Evolutionary conservation across 495 filamentous ascomycete species (phyloP), one percentile per base, ranked within the genome.

Genomic region (Cercophora sp.): DNA sequence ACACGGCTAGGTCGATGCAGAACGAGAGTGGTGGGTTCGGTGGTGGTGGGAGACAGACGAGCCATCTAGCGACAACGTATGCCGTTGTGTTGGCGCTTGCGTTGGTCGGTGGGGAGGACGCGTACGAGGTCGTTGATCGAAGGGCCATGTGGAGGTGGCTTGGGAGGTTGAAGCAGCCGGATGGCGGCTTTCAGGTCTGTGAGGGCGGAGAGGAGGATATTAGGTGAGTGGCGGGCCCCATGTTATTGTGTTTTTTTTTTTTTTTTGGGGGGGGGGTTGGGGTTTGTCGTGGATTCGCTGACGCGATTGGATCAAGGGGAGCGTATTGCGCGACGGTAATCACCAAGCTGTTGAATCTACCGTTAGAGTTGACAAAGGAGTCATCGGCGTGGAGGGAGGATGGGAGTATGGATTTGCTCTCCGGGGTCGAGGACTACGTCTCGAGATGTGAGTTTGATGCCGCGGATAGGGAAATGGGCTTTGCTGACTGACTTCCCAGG

Each of bases 161-260:
- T 10, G 86, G 88, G 52, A 69, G 69, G 19, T 73, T 98, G 48
- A 97, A 96, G 75, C 85, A 93, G 60, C 66, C 74, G 5, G 83
- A 89, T 65, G 94, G 93, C 29, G 88, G 86, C 2, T 96, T 98
- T 61, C 78, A 81, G 42, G 81, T 98, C 60, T 82, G 81, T 44
- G 70, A 85, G 25, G 86, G 85, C 41, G 93, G 91, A 25, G 93
- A 98, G 73, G 85, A 88, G 66, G 93, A 98, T 69, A 87, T 96
- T 50, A 84, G 91, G 83, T 87, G 81, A 63, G 74, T 61, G 29
- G 22, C 41, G 40, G 20, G 35, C 32, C 18, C 11, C 19, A 41
- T 56, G 36, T 15, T 51, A 58, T 18, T 29, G 43, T 11, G 61
- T 23, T 61, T 55, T 37, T 52, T n/a, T n/a, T n/a, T n/a, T n/a